Evolutionary conservation across 129 eudicot species (phyloP).

Genomic region (Lactuca sativa): DNA sequence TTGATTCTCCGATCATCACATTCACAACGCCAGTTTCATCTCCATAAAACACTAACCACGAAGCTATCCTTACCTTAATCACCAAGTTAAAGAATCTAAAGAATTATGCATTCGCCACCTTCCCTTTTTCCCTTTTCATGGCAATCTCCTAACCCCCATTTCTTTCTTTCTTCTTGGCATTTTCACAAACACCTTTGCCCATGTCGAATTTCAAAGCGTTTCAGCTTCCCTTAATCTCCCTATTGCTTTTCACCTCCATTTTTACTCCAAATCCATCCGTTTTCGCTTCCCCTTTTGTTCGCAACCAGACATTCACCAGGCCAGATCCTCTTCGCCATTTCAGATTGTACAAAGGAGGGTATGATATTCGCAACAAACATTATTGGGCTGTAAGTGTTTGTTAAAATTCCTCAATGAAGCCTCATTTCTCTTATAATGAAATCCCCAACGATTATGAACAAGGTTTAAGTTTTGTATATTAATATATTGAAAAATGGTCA

Average conservation of each 20-base stretch:
- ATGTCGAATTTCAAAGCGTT: constrained; percentile 43
- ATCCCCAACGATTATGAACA: background rate
- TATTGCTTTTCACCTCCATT: constrained; percentile 34
- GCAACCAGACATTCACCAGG: constrained; percentile 20
- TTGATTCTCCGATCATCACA: constrained; percentile 36
- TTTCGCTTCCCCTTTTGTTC: constrained; percentile 32
- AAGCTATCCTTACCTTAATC: constrained; percentile 64
- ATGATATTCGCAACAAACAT: constrained; percentile 56
- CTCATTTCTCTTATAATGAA: background rate
- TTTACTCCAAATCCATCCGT: constrained; percentile 36
- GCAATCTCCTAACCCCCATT: background rate
- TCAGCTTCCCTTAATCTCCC: constrained; percentile 25
- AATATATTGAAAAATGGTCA: constrained; percentile 37
- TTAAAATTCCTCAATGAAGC: background rate
- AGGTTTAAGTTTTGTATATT: constrained; percentile 18
- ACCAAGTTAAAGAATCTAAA: constrained; percentile 39
- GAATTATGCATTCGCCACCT: constrained; percentile 32
- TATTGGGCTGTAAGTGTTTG: constrained; percentile 76
- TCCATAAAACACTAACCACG: constrained; percentile 36
- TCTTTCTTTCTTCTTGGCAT: constrained; percentile 12
- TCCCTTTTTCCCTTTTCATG: constrained; percentile 15
- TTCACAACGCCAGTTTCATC: background rate
- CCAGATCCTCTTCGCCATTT: constrained; percentile 60
- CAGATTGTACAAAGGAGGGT: constrained; percentile 48
- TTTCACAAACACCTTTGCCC: constrained; percentile 1